A percentile compares a stretch with the other conserved stretches of the same genome.
Evolutionary conservation across 2,329 filamentous ascomycete species (phyloP).

Genomic region (Ramularia collo-cygni): DNA sequence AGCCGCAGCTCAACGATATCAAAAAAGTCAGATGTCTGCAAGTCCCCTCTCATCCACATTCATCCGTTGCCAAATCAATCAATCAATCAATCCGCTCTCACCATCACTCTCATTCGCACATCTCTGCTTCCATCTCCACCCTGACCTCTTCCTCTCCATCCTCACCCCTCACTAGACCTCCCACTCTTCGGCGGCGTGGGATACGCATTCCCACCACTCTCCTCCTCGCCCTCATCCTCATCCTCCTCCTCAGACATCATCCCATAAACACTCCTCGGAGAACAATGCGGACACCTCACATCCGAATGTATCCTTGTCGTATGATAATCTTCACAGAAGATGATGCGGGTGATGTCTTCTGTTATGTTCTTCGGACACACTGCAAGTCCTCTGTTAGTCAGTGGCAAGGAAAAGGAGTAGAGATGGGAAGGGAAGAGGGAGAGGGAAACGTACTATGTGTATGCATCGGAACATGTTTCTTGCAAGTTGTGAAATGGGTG

Average conservation of each 20-base stretch:
- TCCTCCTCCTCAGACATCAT: no score
- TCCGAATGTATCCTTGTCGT: constrained; percentile 15
- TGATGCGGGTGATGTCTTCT: constrained; percentile 23
- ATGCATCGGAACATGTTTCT: constrained; percentile 25
- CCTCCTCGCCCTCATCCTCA: constrained; percentile 11
- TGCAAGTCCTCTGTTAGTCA: no score
- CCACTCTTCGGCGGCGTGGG: constrained; percentile 19
- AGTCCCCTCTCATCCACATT: no score
- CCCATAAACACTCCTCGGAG: background rate
- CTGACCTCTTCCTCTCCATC: constrained; percentile 2
- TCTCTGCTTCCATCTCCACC: no score
- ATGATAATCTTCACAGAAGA: constrained; percentile 29
- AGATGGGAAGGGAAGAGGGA: no score
- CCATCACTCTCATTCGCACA: no score
- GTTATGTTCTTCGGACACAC: constrained; percentile 25
- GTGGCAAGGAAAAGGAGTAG: no score
- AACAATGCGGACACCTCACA: constrained; percentile 19
- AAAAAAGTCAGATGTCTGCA: no score
- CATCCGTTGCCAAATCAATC: no score
- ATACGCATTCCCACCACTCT: constrained; percentile 10
- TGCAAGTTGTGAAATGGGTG: constrained; percentile 27
- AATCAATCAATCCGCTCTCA: no score
- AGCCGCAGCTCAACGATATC: no score
- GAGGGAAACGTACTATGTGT: constrained; percentile 16
- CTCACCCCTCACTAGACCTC: constrained; percentile 13